Base-by-base conservation (phyloP, 2,329 filamentous ascomycete genomes). In the Dactylonectria macrodidyma region DNA sequence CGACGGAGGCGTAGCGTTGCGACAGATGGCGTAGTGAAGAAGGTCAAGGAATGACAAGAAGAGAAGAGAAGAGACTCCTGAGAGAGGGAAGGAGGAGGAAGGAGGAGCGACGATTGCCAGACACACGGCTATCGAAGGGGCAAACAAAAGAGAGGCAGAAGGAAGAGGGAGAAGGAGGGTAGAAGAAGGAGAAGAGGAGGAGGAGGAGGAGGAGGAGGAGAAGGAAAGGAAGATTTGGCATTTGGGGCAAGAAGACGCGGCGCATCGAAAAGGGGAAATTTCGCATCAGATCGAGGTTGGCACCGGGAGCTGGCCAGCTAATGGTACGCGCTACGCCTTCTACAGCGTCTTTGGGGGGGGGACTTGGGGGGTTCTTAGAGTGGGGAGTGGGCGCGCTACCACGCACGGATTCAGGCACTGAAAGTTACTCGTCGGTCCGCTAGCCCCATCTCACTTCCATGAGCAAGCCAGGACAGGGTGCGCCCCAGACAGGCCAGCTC, bases 261-360 rank as follows among this genome's bases (percentile, higher is more conserved):
- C 71, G 71, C 69, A 71, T 72, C 76, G 66, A 80, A 81, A 81
- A 81, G 79, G 79, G 79, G 80, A 81, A 81, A 80, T 79, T 79
- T 78, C 71, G 62, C 71, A 76, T 71, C 72, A 65, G 68, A 67
- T 69, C 57, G 62, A 71, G 59, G 72, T 74, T 64, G 67, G 64
- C 62, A 57, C 59, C 62, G 54, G 62, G 58, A 55, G 41, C 56
- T 60, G 56, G 60, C 56, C 62, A 56, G 62, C 57, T 56, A 54
- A 36, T n/a, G 62, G 55, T 48, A 34, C 34, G 54, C 46, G 34
- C 55, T 58, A 19, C 41, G 16, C 24, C 14, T 36, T 19, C 33
- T 41, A 48, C 56, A 47, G n/a, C 33, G 14, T 33, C 50, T 19
- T 19, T 19, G 19, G 19, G 19, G 19, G 19, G 19, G 19, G 19